A percentile compares a stretch with the other conserved stretches of the same genome.
phyloP scores from a whole-genome alignment of 1,284 basidiomycete species.

The Austroboletus niveus region DNA sequence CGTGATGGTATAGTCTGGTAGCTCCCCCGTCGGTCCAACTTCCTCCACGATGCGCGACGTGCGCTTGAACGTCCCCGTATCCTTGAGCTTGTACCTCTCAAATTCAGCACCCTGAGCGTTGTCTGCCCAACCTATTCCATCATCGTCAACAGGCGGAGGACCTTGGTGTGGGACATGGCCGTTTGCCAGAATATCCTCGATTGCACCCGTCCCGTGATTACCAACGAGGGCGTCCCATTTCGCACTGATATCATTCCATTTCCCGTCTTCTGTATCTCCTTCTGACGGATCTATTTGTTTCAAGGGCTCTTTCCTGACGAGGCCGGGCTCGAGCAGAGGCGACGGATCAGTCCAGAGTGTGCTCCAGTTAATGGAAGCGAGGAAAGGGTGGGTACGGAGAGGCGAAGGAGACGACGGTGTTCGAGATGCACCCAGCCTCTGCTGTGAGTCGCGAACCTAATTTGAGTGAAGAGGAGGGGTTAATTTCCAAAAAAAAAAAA shows the following conservation, averaged over 20 bases:
- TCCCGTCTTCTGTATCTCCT: constrained; percentile 32
- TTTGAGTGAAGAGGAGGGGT: constrained; percentile 3
- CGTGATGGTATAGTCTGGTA: constrained; percentile 29
- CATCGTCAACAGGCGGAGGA: constrained; percentile 28
- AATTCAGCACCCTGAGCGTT: constrained; percentile 41
- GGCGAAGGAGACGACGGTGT: constrained; percentile 45
- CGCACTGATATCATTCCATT: constrained; percentile 50
- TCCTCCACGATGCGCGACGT: constrained; percentile 28
- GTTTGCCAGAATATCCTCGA: constrained; percentile 11
- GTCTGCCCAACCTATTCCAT: constrained; percentile 48
- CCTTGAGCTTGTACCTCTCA: constrained; percentile 25
- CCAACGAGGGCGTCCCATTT: constrained; percentile 49
- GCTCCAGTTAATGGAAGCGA: constrained; percentile 65
- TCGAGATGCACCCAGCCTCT: constrained; percentile 67
- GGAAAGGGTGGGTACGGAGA: constrained; percentile 78
- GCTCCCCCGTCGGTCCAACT: constrained; percentile 37
- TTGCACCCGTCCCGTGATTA: constrained; percentile 16
- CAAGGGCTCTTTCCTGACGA: constrained; percentile 48
- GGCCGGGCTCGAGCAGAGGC: constrained; percentile 56
- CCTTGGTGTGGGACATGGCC: constrained; percentile 1
- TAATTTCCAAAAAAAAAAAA: background rate
- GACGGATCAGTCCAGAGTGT: constrained; percentile 70
- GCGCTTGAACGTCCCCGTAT: constrained; percentile 9
- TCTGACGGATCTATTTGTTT: constrained; percentile 36
- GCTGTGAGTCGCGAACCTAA: constrained; percentile 67